phyloP scores from a whole-genome alignment of 441 rosid genomes.

The Pelargonium fulgidum region DNA sequence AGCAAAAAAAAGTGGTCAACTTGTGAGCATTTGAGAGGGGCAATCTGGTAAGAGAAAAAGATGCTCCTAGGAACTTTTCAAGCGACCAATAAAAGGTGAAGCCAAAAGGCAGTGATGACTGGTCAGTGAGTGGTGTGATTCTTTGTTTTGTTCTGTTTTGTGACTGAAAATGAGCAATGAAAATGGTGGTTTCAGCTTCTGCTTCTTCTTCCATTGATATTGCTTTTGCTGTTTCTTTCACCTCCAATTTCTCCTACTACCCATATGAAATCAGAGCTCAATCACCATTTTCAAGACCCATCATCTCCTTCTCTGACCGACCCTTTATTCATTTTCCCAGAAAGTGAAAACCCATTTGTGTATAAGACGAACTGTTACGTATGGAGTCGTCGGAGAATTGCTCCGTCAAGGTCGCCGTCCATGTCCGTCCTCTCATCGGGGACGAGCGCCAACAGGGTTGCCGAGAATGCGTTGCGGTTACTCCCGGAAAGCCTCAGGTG shows the following conservation, averaged over 20 bases:
- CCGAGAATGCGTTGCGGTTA: constrained; percentile 51
- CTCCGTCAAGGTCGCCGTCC: constrained; percentile 56
- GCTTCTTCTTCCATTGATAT: no score
- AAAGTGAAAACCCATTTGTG: not conserved
- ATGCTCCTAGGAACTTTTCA: not conserved
- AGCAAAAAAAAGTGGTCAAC: no score
- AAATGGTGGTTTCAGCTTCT: not conserved
- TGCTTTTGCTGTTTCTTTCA: no score
- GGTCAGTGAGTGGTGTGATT: no score
- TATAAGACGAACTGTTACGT: not conserved
- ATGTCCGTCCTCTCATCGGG: constrained; percentile 56
- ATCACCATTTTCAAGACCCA: not conserved
- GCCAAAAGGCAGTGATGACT: not conserved
- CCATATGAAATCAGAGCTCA: not conserved
- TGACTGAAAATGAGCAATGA: constrained; percentile 2
- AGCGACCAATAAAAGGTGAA: not conserved
- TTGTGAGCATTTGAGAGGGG: not conserved
- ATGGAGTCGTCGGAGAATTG: constrained; percentile 43
- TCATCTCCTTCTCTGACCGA: not conserved
- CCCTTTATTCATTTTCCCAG: not conserved
- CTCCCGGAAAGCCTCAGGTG: constrained; percentile 63
- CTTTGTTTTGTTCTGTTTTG: not conserved
- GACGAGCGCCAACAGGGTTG: constrained; percentile 59
- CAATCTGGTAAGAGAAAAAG: not conserved
- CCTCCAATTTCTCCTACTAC: not conserved